Percentiles rank a stretch among this genome's conserved stretches.
These are phyloP conservation scores for Aspergillus saccharolyticus DNA, from an alignment of 495 filamentous ascomycete species.

Conservation along the genomic window DNA sequence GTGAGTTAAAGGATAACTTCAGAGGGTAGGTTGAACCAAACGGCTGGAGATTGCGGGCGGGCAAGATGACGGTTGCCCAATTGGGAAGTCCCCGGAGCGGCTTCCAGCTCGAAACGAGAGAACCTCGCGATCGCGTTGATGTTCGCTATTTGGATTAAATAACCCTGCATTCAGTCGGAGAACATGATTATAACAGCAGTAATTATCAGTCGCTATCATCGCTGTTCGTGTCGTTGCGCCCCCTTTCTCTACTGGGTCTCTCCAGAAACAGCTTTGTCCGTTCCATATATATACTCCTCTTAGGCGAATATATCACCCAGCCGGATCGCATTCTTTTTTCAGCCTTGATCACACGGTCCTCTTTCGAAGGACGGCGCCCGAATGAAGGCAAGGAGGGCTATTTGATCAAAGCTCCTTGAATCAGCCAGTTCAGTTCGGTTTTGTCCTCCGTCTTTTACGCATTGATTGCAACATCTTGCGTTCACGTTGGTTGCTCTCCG, in stretches of 20 bases:
- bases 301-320: not conserved
- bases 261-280: not conserved
- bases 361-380: not conserved
- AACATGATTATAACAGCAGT: too few species aligned
- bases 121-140: not conserved
- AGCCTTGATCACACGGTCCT: not conserved
- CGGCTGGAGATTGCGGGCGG: constrained; percentile 3
- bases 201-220: not conserved
- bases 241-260: not conserved
- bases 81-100: not conserved
- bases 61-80: not conserved
- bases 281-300: not conserved
- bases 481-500: constrained; percentile 6
- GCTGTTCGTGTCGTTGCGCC: not conserved
- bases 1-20: not conserved
- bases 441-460: constrained; percentile 8
- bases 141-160: too few species aligned
- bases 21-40: not conserved
- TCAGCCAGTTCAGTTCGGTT: not conserved
- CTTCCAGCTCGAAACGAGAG: not conserved
- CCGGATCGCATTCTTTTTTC: not conserved
- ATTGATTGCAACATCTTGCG: not conserved
- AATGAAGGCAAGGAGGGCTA: not conserved
- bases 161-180: too few species aligned
- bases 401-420: not conserved